Percentiles rank a stretch among this genome's conserved stretches.
Conservation (phyloP, 1,284 basidiomycete species). For the Apiotrichum laibachii region DNA sequence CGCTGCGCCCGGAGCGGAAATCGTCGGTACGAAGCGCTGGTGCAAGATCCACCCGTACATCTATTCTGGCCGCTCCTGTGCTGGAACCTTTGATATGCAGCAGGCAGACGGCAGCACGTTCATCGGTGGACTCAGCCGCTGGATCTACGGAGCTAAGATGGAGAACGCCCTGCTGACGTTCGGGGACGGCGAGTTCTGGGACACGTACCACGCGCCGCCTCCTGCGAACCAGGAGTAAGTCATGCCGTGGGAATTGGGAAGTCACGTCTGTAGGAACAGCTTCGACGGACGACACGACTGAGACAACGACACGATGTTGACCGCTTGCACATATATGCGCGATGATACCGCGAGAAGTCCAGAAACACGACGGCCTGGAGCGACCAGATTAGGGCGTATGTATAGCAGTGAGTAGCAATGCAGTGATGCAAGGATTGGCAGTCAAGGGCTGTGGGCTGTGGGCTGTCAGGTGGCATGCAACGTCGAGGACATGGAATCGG, state of each 20-base stretch:
- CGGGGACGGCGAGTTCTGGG: conserved; percentile 5
- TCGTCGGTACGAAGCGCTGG: conserved; percentile 9
- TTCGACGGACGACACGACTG: too few relatives aligned
- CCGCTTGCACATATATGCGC: too few relatives aligned
- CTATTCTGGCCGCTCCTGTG: background rate
- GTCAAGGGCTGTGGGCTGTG: too few relatives aligned
- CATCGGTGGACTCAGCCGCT: background rate
- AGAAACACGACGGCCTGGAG: too few relatives aligned
- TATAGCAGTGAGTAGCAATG: too few relatives aligned
- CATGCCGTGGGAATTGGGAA: too few relatives aligned
- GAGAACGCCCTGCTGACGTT: background rate
- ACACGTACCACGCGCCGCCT: background rate
- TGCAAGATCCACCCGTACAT: conserved; percentile 9
- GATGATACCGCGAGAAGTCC: too few relatives aligned
- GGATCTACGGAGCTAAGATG: conserved; percentile 3
- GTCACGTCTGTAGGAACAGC: background rate
- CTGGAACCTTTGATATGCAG: conserved; percentile 7
- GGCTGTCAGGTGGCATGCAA: too few relatives aligned
- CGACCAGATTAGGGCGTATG: too few relatives aligned
- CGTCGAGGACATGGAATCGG: too few relatives aligned
- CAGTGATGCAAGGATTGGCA: too few relatives aligned
- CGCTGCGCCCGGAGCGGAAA: background rate
- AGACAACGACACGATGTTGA: too few relatives aligned
- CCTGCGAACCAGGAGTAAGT: background rate
- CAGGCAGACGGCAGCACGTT: conserved; percentile 7